Base-by-base conservation (phyloP, 1,284 basidiomycete species). In the Thecaphora thlaspeos region DNA sequence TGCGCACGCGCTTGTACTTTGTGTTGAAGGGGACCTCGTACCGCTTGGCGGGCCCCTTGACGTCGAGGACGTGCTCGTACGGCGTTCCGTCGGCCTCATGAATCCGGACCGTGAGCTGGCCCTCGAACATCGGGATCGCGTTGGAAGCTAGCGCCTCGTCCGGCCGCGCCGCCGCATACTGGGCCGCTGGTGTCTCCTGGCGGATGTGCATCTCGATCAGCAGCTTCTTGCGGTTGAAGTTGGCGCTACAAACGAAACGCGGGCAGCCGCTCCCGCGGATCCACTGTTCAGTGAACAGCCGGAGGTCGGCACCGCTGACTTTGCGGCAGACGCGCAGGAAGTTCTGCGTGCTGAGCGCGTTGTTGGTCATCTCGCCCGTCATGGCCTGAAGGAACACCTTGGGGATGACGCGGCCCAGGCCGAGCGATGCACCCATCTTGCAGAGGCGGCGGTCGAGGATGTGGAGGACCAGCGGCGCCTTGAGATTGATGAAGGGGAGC, bases 11-110 rank as follows among this genome's bases (percentile, higher is more conserved):
- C 80, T 97, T 98, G 81, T 97, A 97, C 79, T 97, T 98, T n/a
- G 94, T 97, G 78, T 98, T 98, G 83, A 97, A 98, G 1, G 95
- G 93, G 0, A 98, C 91, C 73, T 95, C 91, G 76, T 91, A 96
- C 14, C 89, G 87, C 78, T 95, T 96, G 80, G 88, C 89, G 1
- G 86, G 80, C 19, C 85, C 85, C 38, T 89, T 87, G 55, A 98
- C 89, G 76, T 96, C 92, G 38, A 99, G 83, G 19, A 98, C 90
- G 76, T 99, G 95, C 79, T 99, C 95, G 75, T 98, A 98, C 0
- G 95, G 94, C 37, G 95, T 97, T 1, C 95, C 95, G 76, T 98
- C 95, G 0, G 93, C 93, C 82, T 99, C 95, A 77, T 98, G 93
- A 52, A 98, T 97, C 18, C 95, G 90, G 47, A 98, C 89, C 17